Evolutionary conservation across 495 filamentous ascomycete species (phyloP), one percentile per base, ranked within the genome.

Genomic region (Cercophora scortea): DNA sequence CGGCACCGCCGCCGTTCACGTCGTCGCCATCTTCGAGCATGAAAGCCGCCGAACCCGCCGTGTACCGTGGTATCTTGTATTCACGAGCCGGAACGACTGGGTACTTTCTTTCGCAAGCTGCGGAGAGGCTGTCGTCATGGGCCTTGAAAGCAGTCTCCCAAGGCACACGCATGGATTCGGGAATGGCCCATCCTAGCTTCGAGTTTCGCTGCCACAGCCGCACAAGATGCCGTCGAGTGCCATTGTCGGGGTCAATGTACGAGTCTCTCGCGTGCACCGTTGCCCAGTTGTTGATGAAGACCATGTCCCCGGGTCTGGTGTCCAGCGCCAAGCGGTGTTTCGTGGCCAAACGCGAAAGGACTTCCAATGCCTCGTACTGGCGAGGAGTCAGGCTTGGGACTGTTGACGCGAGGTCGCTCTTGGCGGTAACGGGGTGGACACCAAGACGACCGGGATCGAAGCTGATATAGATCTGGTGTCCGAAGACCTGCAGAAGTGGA

Each of bases 221-320:
- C 7, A 79, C 71, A 9, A 81, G 56, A 52, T 81, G 78, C 34
- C 78, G 68, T 48, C 66, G 13, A 46, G 61, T 45, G 15, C 47
- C 49, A 13, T 49, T 47, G 12, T 47, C 44, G 3, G 58, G 48
- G 52, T 80, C 76, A 34, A 61, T 45, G 54, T 79, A 82, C 3
- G 67, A 55, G 35, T 76, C 72, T 2, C 80, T 70, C 15, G 71
- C 78, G 63, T 88, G 84, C 47, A 86, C 72, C 7, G 83, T 60
- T 6, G 69, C 69, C 25, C 82, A 68, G 51, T 88, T 87, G 57
- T 87, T 84, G 54, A 85, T 69, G 53, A 83, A 81, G 39, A 81
- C 63, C 13, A 87, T 68, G 61, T 88, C 83, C 0, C 82, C 84
- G 7, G 69, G 66, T 46, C 74, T 67, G 19, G 79, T 73, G 19